Percentiles rank a stretch among this genome's conserved stretches.
Conservation (phyloP, 495 filamentous ascomycete genomes). For the Acidiella bohemica region DNA sequence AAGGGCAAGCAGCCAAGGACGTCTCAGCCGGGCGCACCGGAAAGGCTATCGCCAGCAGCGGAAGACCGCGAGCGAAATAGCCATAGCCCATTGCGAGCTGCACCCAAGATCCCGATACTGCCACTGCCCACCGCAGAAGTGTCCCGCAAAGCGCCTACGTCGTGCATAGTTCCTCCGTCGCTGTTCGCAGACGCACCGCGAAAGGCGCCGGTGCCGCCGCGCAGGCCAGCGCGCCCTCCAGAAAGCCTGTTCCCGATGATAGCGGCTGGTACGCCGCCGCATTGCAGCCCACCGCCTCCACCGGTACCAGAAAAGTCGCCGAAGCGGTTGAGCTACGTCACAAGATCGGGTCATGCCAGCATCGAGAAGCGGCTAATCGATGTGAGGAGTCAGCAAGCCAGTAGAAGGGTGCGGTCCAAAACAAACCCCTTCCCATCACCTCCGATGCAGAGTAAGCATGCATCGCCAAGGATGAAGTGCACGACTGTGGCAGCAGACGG, state of each 20-base stretch:
- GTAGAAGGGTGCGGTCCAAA: no score
- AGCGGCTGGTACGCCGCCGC: not conserved
- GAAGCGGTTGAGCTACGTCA: not conserved
- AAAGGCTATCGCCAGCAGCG: not conserved
- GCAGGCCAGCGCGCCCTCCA: not conserved
- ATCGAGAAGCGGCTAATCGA: not conserved
- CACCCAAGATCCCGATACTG: no score
- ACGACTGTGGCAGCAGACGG: not conserved
- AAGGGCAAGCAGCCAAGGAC: constrained; percentile 2
- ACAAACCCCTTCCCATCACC: no score
- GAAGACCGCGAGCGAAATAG: not conserved
- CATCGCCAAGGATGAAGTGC: no score
- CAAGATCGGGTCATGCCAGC: not conserved
- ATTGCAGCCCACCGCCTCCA: not conserved
- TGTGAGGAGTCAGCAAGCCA: not conserved
- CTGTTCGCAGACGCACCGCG: constrained; percentile 3
- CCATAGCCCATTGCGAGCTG: not conserved
- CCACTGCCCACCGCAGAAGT: no score
- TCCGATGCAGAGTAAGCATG: no score
- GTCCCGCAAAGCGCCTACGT: not conserved
- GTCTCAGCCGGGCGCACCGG: not conserved
- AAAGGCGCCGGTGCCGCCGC: constrained; percentile 10
- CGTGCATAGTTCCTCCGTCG: not conserved
- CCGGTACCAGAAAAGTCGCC: constrained; percentile 7
- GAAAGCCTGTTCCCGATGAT: not conserved